Evolutionary conservation across 2,329 filamentous ascomycete species (phyloP).

Genomic region (Curvularia sp.): DNA sequence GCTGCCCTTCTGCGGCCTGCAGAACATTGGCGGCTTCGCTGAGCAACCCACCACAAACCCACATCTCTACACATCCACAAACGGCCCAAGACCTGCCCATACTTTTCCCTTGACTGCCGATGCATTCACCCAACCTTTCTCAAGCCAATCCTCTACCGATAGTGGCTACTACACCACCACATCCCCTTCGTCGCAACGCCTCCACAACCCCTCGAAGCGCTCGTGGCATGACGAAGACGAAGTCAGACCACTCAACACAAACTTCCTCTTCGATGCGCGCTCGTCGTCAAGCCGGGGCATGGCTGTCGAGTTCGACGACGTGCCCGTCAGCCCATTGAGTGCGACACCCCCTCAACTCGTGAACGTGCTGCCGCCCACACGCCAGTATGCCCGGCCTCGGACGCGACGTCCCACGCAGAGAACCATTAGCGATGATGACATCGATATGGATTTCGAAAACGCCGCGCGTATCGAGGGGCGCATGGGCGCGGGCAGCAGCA

Average conservation of each 20-base stretch:
- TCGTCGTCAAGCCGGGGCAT: slow-evolving; percentile 18
- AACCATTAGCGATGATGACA: slow-evolving; percentile 33
- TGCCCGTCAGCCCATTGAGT: slow-evolving; percentile 47
- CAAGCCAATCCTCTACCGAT: slow-evolving; percentile 37
- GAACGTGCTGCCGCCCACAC: slow-evolving; percentile 30
- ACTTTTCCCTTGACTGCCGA: slow-evolving; percentile 44
- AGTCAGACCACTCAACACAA: slow-evolving; percentile 26
- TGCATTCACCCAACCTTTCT: slow-evolving; percentile 46
- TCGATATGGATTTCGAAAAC: slow-evolving; percentile 46
- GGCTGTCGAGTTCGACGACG: slow-evolving; percentile 39
- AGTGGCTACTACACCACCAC: slow-evolving; percentile 39
- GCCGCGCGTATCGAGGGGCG: slow-evolving; percentile 44
- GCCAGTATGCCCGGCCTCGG: slow-evolving; percentile 45
- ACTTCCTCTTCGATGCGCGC: slow-evolving; percentile 40
- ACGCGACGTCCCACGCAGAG: slow-evolving; percentile 20
- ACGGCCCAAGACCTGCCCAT: slow-evolving; percentile 35
- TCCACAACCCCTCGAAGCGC: slow-evolving; percentile 52
- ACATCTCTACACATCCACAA: slow-evolving; percentile 47
- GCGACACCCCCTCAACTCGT: slow-evolving; percentile 34
- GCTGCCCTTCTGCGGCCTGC: slow-evolving; percentile 79
- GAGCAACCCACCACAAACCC: slow-evolving; percentile 60
- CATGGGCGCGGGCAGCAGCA: slow-evolving; percentile 47
- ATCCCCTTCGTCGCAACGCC: slow-evolving; percentile 18
- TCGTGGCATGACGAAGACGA: slow-evolving; percentile 53
- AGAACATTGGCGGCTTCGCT: slow-evolving; percentile 74